phyloP scores from a whole-genome alignment of 495 filamentous ascomycete genomes.

The Astrocystis sublimbata region DNA sequence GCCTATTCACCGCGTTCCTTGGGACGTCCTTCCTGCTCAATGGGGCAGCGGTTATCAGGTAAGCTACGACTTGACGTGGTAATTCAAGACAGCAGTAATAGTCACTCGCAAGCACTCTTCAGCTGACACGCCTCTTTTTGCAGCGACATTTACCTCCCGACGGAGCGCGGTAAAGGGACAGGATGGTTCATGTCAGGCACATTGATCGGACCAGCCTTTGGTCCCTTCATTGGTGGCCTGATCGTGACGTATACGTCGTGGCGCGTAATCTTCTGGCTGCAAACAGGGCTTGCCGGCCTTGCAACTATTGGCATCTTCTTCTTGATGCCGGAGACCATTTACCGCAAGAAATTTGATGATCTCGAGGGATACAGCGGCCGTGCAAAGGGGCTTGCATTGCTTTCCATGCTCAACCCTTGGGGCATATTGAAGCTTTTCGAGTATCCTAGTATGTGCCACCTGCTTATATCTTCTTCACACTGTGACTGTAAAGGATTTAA shows the following conservation, averaged over 20 bases:
- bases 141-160: slow-evolving; percentile 64
- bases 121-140: slow-evolving; percentile 2
- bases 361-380: slow-evolving; percentile 48
- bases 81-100: background rate
- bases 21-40: slow-evolving; percentile 69
- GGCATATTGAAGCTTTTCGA: slow-evolving; percentile 60
- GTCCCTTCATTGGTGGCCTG: slow-evolving; percentile 66
- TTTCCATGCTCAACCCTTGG: slow-evolving; percentile 62
- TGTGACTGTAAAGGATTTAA: background rate
- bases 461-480: background rate
- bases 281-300: slow-evolving; percentile 61
- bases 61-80: slow-evolving; percentile 18
- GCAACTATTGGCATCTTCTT: slow-evolving; percentile 61
- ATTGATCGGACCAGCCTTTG: slow-evolving; percentile 68
- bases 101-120: background rate
- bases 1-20: slow-evolving; percentile 68
- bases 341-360: slow-evolving; percentile 58
- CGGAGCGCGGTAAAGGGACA: slow-evolving; percentile 66
- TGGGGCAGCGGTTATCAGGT: slow-evolving; percentile 61
- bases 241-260: slow-evolving; percentile 70
- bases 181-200: slow-evolving; percentile 71
- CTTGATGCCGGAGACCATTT: slow-evolving; percentile 70
- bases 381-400: slow-evolving; percentile 54
- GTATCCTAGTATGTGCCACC: slow-evolving; percentile 52
- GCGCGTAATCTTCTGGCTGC: slow-evolving; percentile 73